Conservation (phyloP, 2,329 filamentous ascomycete species). For the Cladosporium sp. region DNA sequence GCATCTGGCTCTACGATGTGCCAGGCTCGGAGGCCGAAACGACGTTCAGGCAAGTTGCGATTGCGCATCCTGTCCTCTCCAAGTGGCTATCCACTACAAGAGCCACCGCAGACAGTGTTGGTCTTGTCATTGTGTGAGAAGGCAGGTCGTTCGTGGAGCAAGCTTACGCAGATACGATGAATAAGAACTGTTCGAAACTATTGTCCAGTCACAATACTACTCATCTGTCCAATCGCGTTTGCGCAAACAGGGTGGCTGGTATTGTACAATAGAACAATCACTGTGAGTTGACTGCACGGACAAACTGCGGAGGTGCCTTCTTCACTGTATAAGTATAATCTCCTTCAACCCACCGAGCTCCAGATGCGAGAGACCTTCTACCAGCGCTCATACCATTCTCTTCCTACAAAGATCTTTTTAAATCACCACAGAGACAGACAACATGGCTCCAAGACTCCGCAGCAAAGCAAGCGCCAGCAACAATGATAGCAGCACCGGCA, state of each 20-base stretch:
- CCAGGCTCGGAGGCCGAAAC: slow-evolving; percentile 47
- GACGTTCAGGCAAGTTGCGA: slow-evolving; percentile 64
- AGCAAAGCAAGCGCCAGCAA: background rate
- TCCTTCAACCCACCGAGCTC: background rate
- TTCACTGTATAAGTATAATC: background rate
- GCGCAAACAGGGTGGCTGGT: background rate
- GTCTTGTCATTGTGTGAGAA: slow-evolving; percentile 13
- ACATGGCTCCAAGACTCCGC: background rate
- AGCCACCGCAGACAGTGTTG: slow-evolving; percentile 4
- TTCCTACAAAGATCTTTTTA: background rate
- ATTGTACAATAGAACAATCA: background rate
- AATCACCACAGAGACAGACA: background rate
- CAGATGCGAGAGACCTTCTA: background rate
- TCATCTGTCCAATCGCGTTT: background rate
- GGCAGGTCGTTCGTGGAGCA: background rate
- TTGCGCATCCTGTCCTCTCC: slow-evolving; percentile 65
- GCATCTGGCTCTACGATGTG: slow-evolving; percentile 67
- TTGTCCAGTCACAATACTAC: background rate
- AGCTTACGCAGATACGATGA: background rate
- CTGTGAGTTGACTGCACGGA: background rate
- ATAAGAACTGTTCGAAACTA: background rate
- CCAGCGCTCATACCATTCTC: background rate
- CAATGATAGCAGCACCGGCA: background rate
- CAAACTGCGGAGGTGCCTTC: background rate
- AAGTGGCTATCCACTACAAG: slow-evolving; percentile 55